Evolutionary conservation across 2,329 filamentous ascomycete species (phyloP), one percentile per base, ranked within the genome.

Genomic region (Pyrenochaeta sp.): DNA sequence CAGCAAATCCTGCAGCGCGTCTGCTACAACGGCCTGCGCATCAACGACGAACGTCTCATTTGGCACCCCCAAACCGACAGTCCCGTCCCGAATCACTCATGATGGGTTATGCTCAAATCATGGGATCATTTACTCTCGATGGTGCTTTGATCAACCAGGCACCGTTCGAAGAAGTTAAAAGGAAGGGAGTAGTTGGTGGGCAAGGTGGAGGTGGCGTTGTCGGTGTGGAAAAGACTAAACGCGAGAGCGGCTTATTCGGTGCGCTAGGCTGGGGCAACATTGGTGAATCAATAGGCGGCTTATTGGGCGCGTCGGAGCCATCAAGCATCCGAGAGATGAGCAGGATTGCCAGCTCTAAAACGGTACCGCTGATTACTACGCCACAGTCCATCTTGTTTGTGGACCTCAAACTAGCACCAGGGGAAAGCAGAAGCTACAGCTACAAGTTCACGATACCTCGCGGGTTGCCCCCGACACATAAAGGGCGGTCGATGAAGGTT

Each of bases 301-400:
- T 99, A 3, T 78, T 97, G n/a, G 90, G 91, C 6, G 84, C 87
- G 32, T 86, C 87, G 39, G 92, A 96, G 62, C 83, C 95, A 55
- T 96, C 93, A 73, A 95, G 88, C 46, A 92, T 99, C 66, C 91
- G 92, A 63, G 92, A 97, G 67, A 96, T 97, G 90, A 87, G 92
- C 54, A 89, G 89, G 3, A 87, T 88, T 36, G 88, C 88, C 18
- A 94, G 88, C 67, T 88, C 90, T 21, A 92, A 90, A 66, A 88
- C 89, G 3, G 87, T 99, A 29, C 94, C 94, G 0, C 77, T 99
- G 32, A 79, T 99, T n/a, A 94, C 90, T 11, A 97, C 93, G 4
- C 92, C 93, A 1, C 94, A 97, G 72, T 96, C 91, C 2, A 90
- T 99, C 49, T 76, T 99, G 9, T 99, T 99, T 69, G 94, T 99